Conservation (phyloP, 2,329 filamentous ascomycete species). For the Neonectria punicea region DNA sequence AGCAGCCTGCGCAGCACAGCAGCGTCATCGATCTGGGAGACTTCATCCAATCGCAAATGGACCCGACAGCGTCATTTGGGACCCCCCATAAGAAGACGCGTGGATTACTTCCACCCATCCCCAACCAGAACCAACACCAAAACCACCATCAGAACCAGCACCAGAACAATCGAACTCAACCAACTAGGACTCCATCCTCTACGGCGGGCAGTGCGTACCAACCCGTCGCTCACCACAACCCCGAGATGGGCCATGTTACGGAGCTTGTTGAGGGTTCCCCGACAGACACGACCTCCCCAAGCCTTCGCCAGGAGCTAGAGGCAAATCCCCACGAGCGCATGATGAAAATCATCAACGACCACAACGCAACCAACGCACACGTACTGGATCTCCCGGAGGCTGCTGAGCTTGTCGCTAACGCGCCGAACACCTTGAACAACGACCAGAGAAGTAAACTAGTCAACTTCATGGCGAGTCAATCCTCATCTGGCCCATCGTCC, state of each 20-base stretch:
- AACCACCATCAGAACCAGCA: background rate
- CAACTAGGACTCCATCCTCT: slow-evolving; percentile 29
- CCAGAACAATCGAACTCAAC: slow-evolving; percentile 40
- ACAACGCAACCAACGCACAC: slow-evolving; percentile 64
- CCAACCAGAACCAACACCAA: slow-evolving; percentile 45
- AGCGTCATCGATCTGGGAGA: slow-evolving; percentile 72
- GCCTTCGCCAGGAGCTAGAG: slow-evolving; percentile 66
- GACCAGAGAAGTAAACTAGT: slow-evolving; percentile 70
- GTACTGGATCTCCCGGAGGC: slow-evolving; percentile 64
- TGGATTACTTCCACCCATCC: slow-evolving; percentile 66
- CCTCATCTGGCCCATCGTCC: slow-evolving; percentile 40
- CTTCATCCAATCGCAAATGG: slow-evolving; percentile 61
- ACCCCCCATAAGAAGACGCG: slow-evolving; percentile 62
- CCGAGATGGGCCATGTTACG: slow-evolving; percentile 67
- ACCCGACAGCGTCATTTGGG: slow-evolving; percentile 50
- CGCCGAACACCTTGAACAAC: slow-evolving; percentile 63
- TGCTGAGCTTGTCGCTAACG: slow-evolving; percentile 61
- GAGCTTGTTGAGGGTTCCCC: slow-evolving; percentile 67
- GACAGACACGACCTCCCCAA: slow-evolving; percentile 59
- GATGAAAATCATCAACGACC: slow-evolving; percentile 73
- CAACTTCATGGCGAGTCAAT: slow-evolving; percentile 66
- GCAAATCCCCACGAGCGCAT: slow-evolving; percentile 69
- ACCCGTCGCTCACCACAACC: slow-evolving; percentile 45
- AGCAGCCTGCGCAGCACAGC: slow-evolving; percentile 59
- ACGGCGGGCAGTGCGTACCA: slow-evolving; percentile 38